Conservation (phyloP, 2,329 filamentous ascomycete genomes). For the Pleomassaria siparia region DNA sequence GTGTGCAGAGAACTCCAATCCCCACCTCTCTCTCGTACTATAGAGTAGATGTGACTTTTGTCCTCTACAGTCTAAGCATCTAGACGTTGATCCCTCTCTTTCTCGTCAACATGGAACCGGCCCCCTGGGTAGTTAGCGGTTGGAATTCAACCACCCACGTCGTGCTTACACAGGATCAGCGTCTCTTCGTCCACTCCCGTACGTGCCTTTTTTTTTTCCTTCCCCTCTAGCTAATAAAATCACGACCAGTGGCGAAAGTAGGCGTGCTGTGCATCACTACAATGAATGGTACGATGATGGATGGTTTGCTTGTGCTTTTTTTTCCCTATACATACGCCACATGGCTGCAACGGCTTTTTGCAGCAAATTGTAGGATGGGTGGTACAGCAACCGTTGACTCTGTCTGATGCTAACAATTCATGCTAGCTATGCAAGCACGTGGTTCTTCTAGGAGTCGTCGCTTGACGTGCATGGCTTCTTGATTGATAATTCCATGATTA, state of each 20-base stretch:
- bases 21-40: too few species aligned
- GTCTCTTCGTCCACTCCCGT: not conserved
- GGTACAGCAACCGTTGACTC: not conserved
- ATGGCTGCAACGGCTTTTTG: too few species aligned
- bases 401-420: not conserved
- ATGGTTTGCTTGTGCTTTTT: too few species aligned
- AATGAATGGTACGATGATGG: too few species aligned
- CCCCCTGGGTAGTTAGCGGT: not conserved
- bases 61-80: too few species aligned
- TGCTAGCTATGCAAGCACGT: not conserved
- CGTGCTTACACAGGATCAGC: constrained; percentile 1
- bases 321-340: too few species aligned
- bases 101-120: too few species aligned
- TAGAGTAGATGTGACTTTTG: too few species aligned
- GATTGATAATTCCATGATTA: too few species aligned
- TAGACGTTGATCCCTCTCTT: not conserved
- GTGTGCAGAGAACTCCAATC: not conserved
- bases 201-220: not conserved
- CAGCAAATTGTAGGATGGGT: not conserved
- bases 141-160: not conserved
- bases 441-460: constrained; percentile 11
- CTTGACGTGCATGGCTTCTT: constrained; percentile 24
- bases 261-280: not conserved
- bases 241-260: not conserved
- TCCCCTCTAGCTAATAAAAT: too few species aligned